Conservation (phyloP, 305 asterid genomes). For the Rubia peregrina region DNA sequence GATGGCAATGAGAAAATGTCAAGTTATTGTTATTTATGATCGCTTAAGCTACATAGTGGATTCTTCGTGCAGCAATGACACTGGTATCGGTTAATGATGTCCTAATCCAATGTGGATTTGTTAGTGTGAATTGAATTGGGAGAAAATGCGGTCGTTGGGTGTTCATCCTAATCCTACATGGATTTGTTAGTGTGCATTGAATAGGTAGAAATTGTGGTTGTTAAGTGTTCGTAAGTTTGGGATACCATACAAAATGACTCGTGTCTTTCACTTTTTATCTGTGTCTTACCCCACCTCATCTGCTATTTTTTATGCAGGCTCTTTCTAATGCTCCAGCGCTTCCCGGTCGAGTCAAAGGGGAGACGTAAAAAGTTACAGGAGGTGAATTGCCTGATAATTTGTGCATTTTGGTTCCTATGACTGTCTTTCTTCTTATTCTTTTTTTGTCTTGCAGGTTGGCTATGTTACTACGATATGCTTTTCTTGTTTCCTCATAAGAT, state of each 20-base stretch:
- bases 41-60: no score
- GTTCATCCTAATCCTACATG: no score
- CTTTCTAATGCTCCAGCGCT: constrained; percentile 81
- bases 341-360: constrained; percentile 96
- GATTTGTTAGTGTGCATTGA: no score
- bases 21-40: no score
- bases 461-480: constrained; percentile 92
- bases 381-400: constrained; percentile 32
- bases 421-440: neutral
- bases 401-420: constrained; percentile 6
- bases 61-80: no score
- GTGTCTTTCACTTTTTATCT: neutral
- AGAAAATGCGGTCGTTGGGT: no score
- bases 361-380: constrained; percentile 95
- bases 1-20: no score
- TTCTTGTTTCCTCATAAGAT: constrained; percentile 79
- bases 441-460: constrained; percentile 62
- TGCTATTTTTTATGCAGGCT: constrained; percentile 43
- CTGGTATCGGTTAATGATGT: no score
- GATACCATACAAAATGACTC: neutral
- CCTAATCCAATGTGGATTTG: no score
- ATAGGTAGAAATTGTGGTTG: no score
- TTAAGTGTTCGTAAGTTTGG: neutral
- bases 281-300: neutral
- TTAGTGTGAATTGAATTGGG: no score